Conservation (phyloP, 768 basidiomycete genomes). For the Kwoniella bestiolae region DNA sequence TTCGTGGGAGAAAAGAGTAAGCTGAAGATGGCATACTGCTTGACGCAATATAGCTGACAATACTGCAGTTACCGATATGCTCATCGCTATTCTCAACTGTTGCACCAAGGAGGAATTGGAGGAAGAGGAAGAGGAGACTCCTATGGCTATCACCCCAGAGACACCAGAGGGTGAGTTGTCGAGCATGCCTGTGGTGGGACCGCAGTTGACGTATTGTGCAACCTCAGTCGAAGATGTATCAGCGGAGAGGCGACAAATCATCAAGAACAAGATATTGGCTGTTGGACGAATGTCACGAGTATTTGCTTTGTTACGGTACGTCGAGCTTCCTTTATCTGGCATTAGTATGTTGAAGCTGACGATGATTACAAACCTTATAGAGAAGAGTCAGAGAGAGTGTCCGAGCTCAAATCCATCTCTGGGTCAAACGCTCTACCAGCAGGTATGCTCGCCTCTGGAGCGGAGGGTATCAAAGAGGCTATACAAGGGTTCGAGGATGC, state of each 20-base stretch:
- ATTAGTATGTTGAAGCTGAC: background rate
- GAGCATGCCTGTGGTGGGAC: background rate
- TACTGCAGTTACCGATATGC: constrained; percentile 89
- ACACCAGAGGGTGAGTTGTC: constrained; percentile 35
- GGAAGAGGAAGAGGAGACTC: constrained; percentile 69
- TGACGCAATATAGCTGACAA: constrained; percentile 17
- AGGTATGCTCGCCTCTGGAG: constrained; percentile 80
- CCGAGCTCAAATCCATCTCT: constrained; percentile 89
- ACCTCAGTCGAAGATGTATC: constrained; percentile 39
- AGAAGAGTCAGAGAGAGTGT: constrained; percentile 96
- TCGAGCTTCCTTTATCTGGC: constrained; percentile 17
- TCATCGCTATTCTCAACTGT: constrained; percentile 92
- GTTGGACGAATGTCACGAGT: constrained; percentile 96
- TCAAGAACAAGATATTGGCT: constrained; percentile 98
- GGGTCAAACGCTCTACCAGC: constrained; percentile 74
- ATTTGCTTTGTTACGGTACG: constrained; percentile 90
- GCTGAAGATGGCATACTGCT: constrained; percentile 30
- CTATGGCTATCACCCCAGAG: constrained; percentile 46
- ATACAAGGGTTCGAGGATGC: constrained; percentile 95
- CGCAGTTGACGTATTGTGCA: constrained; percentile 27
- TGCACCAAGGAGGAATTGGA: constrained; percentile 96
- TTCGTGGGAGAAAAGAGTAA: constrained; percentile 97
- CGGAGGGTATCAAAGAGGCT: constrained; percentile 92
- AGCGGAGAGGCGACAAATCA: constrained; percentile 78
- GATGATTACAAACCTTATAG: constrained; percentile 59